Evolutionary conservation across 176 grass and related monocot genomes (phyloP).

Genomic region (Musa acuminata): DNA sequence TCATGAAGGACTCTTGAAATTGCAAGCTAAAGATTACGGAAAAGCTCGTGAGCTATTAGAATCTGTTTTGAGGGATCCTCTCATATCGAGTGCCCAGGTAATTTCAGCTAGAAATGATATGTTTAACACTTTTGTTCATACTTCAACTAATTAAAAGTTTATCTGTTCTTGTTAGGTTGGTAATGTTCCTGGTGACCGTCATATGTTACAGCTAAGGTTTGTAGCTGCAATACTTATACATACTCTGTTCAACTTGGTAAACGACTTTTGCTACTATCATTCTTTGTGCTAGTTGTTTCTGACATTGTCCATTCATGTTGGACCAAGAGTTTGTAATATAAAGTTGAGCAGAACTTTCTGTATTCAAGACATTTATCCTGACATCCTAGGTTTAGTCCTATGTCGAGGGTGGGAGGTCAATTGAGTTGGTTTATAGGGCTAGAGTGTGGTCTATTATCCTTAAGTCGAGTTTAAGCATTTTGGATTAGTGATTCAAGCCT

Average conservation of each 20-base stretch:
- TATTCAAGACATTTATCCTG: too few relatives aligned
- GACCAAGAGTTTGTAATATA: neutral
- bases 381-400: too few relatives aligned
- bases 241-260: neutral
- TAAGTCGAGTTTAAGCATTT: too few relatives aligned
- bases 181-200: constrained; percentile 64
- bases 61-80: constrained; percentile 76
- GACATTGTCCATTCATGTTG: neutral
- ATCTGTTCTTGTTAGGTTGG: constrained; percentile 37
- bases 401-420: too few relatives aligned
- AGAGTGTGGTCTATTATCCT: too few relatives aligned
- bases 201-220: constrained; percentile 86
- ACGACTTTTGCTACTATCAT: neutral
- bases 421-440: too few relatives aligned
- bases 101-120: constrained; percentile 3
- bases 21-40: constrained; percentile 69
- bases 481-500: too few relatives aligned
- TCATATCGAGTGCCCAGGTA: constrained; percentile 61
- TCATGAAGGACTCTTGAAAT: constrained; percentile 73
- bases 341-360: neutral
- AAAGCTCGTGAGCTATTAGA: constrained; percentile 71
- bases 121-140: constrained; percentile 17
- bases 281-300: neutral
- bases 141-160: constrained; percentile 14
- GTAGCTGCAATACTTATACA: neutral